These are phyloP conservation scores for Aegilops bicornis DNA, from an alignment of 176 grass and related monocot genomes.

Conservation along the genomic window DNA sequence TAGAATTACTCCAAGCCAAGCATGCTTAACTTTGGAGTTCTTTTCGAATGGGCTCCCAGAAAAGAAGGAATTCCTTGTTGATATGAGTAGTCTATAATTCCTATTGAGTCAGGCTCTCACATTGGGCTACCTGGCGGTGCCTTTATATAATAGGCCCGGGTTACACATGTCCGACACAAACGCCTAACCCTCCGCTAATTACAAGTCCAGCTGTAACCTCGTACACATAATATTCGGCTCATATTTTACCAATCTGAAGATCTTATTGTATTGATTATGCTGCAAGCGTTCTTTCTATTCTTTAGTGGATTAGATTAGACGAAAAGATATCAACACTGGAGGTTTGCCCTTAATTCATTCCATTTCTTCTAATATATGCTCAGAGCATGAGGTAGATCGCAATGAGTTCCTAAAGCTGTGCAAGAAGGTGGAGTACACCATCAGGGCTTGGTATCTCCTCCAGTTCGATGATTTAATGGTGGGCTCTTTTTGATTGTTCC, in stretches of 20 bases:
- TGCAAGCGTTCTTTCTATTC: background rate
- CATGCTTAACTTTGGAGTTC: too few species aligned
- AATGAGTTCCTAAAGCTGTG: slow-evolving; percentile 71
- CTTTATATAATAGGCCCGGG: too few species aligned
- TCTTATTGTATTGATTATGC: background rate
- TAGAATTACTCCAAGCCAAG: too few species aligned
- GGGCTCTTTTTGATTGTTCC: background rate
- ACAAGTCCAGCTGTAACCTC: background rate
- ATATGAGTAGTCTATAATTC: too few species aligned
- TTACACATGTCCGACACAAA: too few species aligned
- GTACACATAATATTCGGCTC: background rate
- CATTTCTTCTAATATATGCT: background rate
- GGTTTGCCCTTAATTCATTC: background rate
- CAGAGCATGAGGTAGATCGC: slow-evolving; percentile 53
- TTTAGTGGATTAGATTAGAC: background rate
- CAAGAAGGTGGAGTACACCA: slow-evolving; percentile 78
- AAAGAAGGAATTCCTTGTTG: too few species aligned
- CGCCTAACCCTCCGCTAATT: background rate
- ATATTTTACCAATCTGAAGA: background rate
- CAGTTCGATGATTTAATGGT: slow-evolving; percentile 82
- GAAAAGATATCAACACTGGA: background rate
- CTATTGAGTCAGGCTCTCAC: too few species aligned
- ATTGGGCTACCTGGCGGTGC: too few species aligned
- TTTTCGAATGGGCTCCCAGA: too few species aligned
- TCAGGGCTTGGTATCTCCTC: slow-evolving; percentile 75